Evolutionary conservation across 306 rosid genomes (phyloP).

Genomic region (Nissolia schottii): DNA sequence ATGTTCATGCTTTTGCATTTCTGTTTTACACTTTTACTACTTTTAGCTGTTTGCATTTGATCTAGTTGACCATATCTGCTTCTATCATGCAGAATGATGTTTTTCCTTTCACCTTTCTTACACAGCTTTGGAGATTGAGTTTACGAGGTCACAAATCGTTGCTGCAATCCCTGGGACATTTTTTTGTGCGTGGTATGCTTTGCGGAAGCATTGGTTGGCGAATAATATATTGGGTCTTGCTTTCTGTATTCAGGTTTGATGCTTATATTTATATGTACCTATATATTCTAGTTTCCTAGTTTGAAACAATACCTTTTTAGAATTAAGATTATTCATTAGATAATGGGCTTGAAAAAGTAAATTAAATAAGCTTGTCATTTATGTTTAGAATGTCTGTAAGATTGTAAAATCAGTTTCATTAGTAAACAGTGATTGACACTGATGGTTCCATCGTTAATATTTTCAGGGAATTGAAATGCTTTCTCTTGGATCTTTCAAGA

Average conservation of each 20-base stretch:
- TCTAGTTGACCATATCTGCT: slow-evolving; percentile 45
- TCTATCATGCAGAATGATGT: slow-evolving; percentile 59
- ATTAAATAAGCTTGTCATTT: neutral
- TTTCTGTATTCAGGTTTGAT: slow-evolving; percentile 92
- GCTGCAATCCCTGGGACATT: slow-evolving; percentile 94
- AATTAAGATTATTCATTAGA: neutral
- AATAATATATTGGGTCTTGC: slow-evolving; percentile 93
- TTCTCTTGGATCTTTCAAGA: slow-evolving; percentile 97
- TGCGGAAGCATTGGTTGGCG: slow-evolving; percentile 93
- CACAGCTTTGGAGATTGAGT: slow-evolving; percentile 96
- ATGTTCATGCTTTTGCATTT: neutral
- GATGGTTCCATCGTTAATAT: slow-evolving; percentile 2
- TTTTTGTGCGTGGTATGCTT: slow-evolving; percentile 97
- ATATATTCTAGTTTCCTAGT: neutral
- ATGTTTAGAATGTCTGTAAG: neutral
- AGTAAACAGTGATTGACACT: slow-evolving; percentile 10
- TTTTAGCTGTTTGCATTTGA: slow-evolving; percentile 28
- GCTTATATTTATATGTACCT: neutral
- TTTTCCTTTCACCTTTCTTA: slow-evolving; percentile 56
- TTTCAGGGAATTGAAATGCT: slow-evolving; percentile 99
- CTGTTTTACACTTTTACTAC: neutral
- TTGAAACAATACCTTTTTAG: neutral
- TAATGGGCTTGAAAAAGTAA: neutral
- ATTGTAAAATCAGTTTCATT: slow-evolving; percentile 7
- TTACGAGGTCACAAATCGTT: slow-evolving; percentile 85